A percentile compares a stretch with the other conserved stretches of the same genome.
Conservation (phyloP, 1,284 basidiomycete genomes). For the Marasmius tenuissimus region DNA sequence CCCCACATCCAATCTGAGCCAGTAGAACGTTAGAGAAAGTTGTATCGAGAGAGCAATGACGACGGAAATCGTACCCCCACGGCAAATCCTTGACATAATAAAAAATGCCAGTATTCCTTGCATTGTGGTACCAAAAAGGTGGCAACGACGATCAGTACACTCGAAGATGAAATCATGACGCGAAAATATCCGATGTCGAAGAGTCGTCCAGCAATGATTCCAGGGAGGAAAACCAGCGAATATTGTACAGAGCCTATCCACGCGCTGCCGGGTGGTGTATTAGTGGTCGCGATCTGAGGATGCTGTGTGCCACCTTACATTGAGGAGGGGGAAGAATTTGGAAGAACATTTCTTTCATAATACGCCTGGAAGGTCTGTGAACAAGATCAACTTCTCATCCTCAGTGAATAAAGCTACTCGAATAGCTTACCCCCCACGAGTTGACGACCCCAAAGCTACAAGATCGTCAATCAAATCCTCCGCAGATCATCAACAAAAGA, state of each 20-base stretch:
- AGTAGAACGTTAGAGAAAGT: background rate
- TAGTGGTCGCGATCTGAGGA: background rate
- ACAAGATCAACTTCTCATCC: background rate
- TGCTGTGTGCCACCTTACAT: slow-evolving; percentile 32
- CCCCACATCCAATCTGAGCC: slow-evolving; percentile 5
- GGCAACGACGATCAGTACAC: slow-evolving; percentile 39
- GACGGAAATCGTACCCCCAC: slow-evolving; percentile 1
- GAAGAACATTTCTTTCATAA: slow-evolving; percentile 36
- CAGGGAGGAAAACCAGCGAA: slow-evolving; percentile 44
- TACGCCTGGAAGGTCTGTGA: slow-evolving; percentile 45
- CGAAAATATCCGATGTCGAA: slow-evolving; percentile 49
- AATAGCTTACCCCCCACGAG: slow-evolving; percentile 14
- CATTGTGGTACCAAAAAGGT: slow-evolving; percentile 47
- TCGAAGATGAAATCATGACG: slow-evolving; percentile 36
- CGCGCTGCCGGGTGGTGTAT: slow-evolving; percentile 28
- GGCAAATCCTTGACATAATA: slow-evolving; percentile 20
- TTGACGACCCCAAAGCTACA: slow-evolving; percentile 15
- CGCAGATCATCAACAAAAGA: background rate
- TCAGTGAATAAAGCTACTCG: background rate
- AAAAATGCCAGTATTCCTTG: slow-evolving; percentile 13
- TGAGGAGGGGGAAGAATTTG: slow-evolving; percentile 37
- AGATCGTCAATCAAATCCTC: background rate
- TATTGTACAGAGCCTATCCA: slow-evolving; percentile 61
- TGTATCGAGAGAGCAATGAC: no score
- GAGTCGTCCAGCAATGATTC: slow-evolving; percentile 7